phyloP scores from a whole-genome alignment of 2,329 filamentous ascomycete species.

The Fusarium brachygibbosum region DNA sequence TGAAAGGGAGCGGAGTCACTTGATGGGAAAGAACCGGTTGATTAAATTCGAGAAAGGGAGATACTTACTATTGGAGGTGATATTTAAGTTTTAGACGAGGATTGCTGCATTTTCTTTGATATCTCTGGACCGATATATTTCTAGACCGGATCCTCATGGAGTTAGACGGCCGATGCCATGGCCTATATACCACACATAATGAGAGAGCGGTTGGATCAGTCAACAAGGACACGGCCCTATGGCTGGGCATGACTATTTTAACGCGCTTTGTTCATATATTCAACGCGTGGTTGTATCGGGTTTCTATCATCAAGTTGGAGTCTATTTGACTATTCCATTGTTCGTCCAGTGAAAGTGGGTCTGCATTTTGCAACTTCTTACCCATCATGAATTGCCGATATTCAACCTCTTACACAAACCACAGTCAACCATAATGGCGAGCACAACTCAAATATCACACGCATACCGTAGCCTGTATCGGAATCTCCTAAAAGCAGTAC shows the following conservation, averaged over 20 bases:
- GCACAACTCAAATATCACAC: conserved; percentile 63
- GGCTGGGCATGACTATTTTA: not conserved
- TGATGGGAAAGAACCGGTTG: conserved; percentile 19
- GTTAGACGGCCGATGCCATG: conserved; percentile 32
- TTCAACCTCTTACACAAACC: not conserved
- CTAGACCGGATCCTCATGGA: conserved; percentile 42
- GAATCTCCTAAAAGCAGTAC: conserved; percentile 75
- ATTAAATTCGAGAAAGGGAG: conserved; percentile 7
- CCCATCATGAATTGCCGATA: not conserved
- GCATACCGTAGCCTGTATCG: conserved; percentile 80
- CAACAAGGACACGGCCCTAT: not conserved
- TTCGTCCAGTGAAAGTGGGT: conserved; percentile 25
- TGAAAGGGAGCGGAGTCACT: conserved; percentile 28
- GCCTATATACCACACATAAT: conserved; percentile 37
- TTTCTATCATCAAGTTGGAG: not conserved
- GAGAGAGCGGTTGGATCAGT: conserved; percentile 20
- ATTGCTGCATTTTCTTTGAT: conserved; percentile 20
- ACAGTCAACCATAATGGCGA: conserved; percentile 36
- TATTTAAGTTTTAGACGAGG: conserved; percentile 24
- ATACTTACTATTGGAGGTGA: conserved; percentile 31
- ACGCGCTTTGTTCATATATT: not conserved
- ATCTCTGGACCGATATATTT: conserved; percentile 31
- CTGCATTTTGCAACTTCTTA: conserved; percentile 16
- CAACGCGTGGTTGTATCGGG: not conserved
- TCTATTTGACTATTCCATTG: not conserved